phyloP scores from a whole-genome alignment of 2,329 filamentous ascomycete species.

The Paecilomyces sp. region DNA sequence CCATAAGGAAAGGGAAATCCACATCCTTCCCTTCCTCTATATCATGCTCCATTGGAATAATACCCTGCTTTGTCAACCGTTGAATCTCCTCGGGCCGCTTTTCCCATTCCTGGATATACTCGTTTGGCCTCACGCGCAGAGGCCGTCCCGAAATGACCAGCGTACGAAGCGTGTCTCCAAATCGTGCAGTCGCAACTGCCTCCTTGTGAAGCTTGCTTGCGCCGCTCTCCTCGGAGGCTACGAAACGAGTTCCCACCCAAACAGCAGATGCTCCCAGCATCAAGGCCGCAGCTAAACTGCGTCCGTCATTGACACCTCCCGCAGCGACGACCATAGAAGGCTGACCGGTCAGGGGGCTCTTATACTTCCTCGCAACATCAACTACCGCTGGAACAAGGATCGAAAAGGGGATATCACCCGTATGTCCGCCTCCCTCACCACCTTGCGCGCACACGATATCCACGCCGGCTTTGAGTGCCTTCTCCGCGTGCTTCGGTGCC shows the following conservation, averaged over 20 bases:
- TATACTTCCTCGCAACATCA: constrained; percentile 69
- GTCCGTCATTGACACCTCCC: constrained; percentile 77
- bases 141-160: constrained; percentile 77
- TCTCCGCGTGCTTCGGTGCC: constrained; percentile 81
- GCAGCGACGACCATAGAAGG: constrained; percentile 79
- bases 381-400: constrained; percentile 82
- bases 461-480: constrained; percentile 77
- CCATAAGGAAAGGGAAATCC: constrained; percentile 87
- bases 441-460: constrained; percentile 91
- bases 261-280: constrained; percentile 85
- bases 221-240: constrained; percentile 73
- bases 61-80: constrained; percentile 65
- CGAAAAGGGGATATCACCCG: constrained; percentile 77
- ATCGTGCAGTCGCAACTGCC: constrained; percentile 70
- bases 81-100: constrained; percentile 65
- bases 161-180: constrained; percentile 74
- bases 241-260: constrained; percentile 92
- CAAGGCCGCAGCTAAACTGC: constrained; percentile 70
- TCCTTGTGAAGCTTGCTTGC: constrained; percentile 78
- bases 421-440: constrained; percentile 89
- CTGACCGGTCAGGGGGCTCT: constrained; percentile 61
- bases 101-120: constrained; percentile 80
- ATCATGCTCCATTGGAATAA: constrained; percentile 77
- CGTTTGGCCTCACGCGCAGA: constrained; percentile 71
- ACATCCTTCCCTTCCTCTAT: constrained; percentile 75